Conservation (phyloP, 495 filamentous ascomycete species). For the Aspergillus bridgeri region DNA sequence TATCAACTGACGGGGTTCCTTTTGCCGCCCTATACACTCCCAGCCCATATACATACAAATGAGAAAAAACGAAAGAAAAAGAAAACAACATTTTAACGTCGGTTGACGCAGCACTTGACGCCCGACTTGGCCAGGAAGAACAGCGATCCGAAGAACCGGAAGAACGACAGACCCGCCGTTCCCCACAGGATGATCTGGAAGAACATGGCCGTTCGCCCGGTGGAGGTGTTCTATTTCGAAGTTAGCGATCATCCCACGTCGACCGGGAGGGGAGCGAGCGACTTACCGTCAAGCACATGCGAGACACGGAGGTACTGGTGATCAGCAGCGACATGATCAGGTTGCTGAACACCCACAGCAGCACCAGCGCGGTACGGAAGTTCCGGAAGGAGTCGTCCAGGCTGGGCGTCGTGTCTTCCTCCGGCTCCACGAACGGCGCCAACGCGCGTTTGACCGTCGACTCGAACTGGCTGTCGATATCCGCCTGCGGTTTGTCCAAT, state of each 20-base stretch:
- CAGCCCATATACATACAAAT: neutral
- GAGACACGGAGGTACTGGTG: constrained; percentile 72
- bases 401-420: constrained; percentile 68
- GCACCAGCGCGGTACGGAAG: constrained; percentile 90
- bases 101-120: constrained; percentile 85
- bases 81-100: constrained; percentile 47
- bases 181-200: constrained; percentile 88
- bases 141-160: constrained; percentile 84
- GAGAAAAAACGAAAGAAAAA: neutral
- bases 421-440: constrained; percentile 68
- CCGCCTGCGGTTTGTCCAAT: constrained; percentile 91
- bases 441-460: constrained; percentile 91
- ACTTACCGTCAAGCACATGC: constrained; percentile 78
- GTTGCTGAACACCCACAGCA: constrained; percentile 93
- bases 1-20: neutral
- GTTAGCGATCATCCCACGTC: constrained; percentile 4
- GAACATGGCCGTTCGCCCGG: constrained; percentile 74
- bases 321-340: constrained; percentile 76
- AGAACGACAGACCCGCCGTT: constrained; percentile 73
- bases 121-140: constrained; percentile 89
- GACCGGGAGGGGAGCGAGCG: neutral
- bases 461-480: constrained; percentile 97
- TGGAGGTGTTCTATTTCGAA: constrained; percentile 39
- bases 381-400: constrained; percentile 97
- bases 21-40: neutral